phyloP scores from a whole-genome alignment of 2,329 filamentous ascomycete species.

The Daldinia eschscholtzii region DNA sequence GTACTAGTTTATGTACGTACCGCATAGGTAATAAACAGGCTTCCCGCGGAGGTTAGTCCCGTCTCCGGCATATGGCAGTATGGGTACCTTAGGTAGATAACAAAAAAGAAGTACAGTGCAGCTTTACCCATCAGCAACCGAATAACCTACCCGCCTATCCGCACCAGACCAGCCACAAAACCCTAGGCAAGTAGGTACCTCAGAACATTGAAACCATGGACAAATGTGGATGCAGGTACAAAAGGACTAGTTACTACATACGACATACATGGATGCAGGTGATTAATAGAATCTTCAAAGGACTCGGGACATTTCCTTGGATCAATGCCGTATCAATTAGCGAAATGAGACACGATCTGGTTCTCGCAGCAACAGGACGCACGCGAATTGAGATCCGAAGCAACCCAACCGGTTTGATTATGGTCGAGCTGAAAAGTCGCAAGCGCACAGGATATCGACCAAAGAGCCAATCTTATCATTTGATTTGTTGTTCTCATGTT shows the following conservation, averaged over 20 bases:
- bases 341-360: slow-evolving; percentile 14
- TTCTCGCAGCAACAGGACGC: slow-evolving; percentile 10
- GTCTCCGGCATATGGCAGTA: slow-evolving; percentile 1
- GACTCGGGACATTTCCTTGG: neutral
- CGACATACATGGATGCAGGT: neutral
- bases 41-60: slow-evolving; percentile 12
- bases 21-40: slow-evolving; percentile 6
- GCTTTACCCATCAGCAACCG: neutral
- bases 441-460: neutral
- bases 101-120: slow-evolving; percentile 4
- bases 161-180: neutral
- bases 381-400: slow-evolving; percentile 12
- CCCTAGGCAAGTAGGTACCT: neutral
- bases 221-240: slow-evolving; percentile 4
- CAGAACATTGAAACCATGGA: no score
- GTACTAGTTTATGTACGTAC: neutral
- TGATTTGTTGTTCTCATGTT: neutral
- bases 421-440: slow-evolving; percentile 1
- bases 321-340: slow-evolving; percentile 7
- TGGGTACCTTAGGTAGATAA: no score
- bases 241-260: neutral
- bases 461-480: slow-evolving; percentile 3
- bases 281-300: neutral
- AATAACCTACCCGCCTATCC: slow-evolving; percentile 10
- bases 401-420: slow-evolving; percentile 6